These are phyloP conservation scores for Ophiostoma montium DNA, from an alignment of 2,329 filamentous ascomycete species.

Conservation along the genomic window DNA sequence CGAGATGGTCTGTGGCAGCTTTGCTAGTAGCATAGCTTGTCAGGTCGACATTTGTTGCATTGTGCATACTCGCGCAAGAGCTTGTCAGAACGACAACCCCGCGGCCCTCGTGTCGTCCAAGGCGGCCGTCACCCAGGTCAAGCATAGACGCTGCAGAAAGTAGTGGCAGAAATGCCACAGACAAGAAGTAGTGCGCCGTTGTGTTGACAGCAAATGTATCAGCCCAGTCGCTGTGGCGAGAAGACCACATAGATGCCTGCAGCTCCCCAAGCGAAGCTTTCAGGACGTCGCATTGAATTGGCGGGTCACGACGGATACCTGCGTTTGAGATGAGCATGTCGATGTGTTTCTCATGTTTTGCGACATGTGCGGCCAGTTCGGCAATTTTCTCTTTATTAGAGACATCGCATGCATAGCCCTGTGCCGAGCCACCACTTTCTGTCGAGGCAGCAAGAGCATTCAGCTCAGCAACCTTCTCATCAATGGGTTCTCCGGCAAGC, in stretches of 20 bases:
- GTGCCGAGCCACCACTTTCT: constrained; percentile 12
- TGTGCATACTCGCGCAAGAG: constrained; percentile 23
- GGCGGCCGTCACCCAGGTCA: constrained; percentile 18
- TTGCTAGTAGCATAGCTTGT: constrained; percentile 37
- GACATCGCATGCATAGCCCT: constrained; percentile 39
- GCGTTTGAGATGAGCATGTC: constrained; percentile 18
- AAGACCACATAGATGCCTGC: constrained; percentile 44
- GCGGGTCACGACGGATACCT: constrained; percentile 10
- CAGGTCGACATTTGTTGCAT: constrained; percentile 33
- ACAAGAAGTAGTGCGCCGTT: constrained; percentile 51
- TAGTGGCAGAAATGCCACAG: constrained; percentile 47
- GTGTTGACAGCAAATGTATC: constrained; percentile 66
- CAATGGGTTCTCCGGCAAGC: constrained; percentile 46
- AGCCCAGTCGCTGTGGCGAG: constrained; percentile 40
- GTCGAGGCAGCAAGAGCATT: constrained; percentile 34
- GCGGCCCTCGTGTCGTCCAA: constrained; percentile 8
- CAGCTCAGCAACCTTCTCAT: constrained; percentile 44
- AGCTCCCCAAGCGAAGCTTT: constrained; percentile 8
- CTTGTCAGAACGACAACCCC: constrained; percentile 25
- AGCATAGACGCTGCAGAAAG: constrained; percentile 31
- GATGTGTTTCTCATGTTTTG: constrained; percentile 36
- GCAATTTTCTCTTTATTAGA: constrained; percentile 45
- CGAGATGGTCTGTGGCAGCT: constrained; percentile 37
- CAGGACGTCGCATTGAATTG: constrained; percentile 7
- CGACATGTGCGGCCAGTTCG: constrained; percentile 42